Base-by-base conservation (phyloP, 352 stramenopile species). In the Globisporangium mamillatum region DNA sequence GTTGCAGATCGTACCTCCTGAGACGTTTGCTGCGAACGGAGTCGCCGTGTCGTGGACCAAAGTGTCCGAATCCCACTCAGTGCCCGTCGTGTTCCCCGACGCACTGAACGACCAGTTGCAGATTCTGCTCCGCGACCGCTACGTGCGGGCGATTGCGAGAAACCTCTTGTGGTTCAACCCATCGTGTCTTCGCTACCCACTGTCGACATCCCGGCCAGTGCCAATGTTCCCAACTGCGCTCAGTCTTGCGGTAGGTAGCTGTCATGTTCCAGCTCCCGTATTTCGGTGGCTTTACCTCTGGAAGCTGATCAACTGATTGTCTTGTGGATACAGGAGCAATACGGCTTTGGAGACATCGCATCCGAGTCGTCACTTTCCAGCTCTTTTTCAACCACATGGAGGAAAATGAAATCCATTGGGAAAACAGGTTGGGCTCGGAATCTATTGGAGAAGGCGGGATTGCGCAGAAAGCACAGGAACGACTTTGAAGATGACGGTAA, bases 301-400 rank as follows among this genome's bases (percentile, higher is more conserved):
- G 27, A 29, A 29, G 27, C 27, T 29, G 1, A 29, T 29, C 27
- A 29, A 29, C 27, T 29, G 27, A 29, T 29, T 29, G n/a, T 56
- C n/a, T 56, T 16, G 4, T 18, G n/a, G 9, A 16, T 32, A 25
- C 64, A 92, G 84, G 84, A 90, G 64, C 79, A 90, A 86, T 92
- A 85, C 65, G 84, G 84, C 2, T 92, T 92, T 73, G 84, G 81
- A 7, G 80, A 91, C 48, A 92, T 92, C 27, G 81, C 82, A 38
- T 88, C 83, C 9, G 64, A 79, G 32, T 77, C 73, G 4, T 76
- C 74, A 3, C 48, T 89, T 9, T 77, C 77, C 64, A 72, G 73
- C 6, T 89, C 82, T 7, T 63, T 90, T 53, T 85, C 73, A 12
- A 70, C 81, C 22, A 90, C 79, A 2, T 90, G 81, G 81, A 73